Percentiles rank a stretch among this genome's conserved stretches.
Evolutionary conservation across 2,329 filamentous ascomycete species (phyloP).

Genomic region (Botrytis galanthina): DNA sequence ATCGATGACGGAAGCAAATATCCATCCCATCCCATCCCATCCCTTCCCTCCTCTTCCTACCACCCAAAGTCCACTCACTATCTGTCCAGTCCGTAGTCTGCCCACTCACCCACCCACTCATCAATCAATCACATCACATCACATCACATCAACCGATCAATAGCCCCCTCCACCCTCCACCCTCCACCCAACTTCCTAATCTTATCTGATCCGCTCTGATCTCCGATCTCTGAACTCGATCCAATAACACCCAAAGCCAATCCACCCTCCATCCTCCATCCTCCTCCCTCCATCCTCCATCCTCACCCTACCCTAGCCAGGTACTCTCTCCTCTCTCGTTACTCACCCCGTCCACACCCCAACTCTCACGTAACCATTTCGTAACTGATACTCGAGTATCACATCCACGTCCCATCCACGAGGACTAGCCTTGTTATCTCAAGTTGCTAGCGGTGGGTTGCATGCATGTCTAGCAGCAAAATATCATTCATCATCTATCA

Average conservation of each 20-base stretch:
- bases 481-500: no score
- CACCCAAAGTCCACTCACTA: no score
- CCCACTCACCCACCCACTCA: not conserved
- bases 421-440: not conserved
- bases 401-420: no score
- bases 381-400: not conserved
- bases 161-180: no score
- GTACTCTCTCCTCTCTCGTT: no score
- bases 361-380: not conserved
- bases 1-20: not conserved
- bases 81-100: no score
- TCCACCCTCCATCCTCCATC: not conserved
- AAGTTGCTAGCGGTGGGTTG: not conserved
- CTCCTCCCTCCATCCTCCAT: not conserved
- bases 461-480: not conserved
- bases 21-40: not conserved
- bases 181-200: not conserved
- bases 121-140: no score
- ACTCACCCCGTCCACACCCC: no score
- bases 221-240: not conserved
- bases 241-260: not conserved
- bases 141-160: not conserved
- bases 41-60: not conserved
- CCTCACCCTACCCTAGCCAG: no score
- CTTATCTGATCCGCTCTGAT: constrained; percentile 8